A percentile compares a stretch with the other conserved stretches of the same genome.
Conservation (phyloP, 1,284 basidiomycete genomes). For the Trichosporon ovoides region DNA sequence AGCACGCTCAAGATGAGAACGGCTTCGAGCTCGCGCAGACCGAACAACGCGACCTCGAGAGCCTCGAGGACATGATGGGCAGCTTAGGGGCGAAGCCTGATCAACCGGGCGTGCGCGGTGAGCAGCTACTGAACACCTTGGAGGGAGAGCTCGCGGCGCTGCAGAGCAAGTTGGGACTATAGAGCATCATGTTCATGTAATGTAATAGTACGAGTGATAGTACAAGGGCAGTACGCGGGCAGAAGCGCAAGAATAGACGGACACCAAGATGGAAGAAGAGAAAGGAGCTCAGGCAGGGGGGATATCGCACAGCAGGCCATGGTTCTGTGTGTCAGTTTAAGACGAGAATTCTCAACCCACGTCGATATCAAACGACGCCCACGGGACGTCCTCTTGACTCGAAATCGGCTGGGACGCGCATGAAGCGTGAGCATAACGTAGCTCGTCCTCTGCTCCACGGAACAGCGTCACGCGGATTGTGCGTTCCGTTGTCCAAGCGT, state of each 20-base stretch:
- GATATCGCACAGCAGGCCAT: background rate
- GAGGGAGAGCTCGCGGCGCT: background rate
- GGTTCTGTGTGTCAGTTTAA: background rate
- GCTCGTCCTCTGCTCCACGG: slow-evolving; percentile 35
- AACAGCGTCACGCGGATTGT: slow-evolving; percentile 43
- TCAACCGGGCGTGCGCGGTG: background rate
- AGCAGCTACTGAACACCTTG: background rate
- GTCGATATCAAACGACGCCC: slow-evolving; percentile 42
- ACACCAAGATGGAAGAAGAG: no score
- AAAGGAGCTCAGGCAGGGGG: background rate
- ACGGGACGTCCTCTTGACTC: slow-evolving; percentile 21
- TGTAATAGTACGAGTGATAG: background rate
- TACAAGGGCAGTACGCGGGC: background rate
- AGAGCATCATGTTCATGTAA: background rate
- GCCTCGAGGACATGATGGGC: slow-evolving; percentile 47
- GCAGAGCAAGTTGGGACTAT: background rate
- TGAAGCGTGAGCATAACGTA: slow-evolving; percentile 40
- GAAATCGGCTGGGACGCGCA: slow-evolving; percentile 9
- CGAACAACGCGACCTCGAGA: slow-evolving; percentile 52
- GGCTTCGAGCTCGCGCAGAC: slow-evolving; percentile 61
- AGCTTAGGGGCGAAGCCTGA: slow-evolving; percentile 42
- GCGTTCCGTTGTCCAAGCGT: slow-evolving; percentile 43
- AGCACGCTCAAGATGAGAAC: slow-evolving; percentile 51
- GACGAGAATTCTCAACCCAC: slow-evolving; percentile 22
- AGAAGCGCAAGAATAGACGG: background rate